These are phyloP conservation scores for Xylaria sp. DNA, from an alignment of 2,329 filamentous ascomycete species.

Conservation along the genomic window DNA sequence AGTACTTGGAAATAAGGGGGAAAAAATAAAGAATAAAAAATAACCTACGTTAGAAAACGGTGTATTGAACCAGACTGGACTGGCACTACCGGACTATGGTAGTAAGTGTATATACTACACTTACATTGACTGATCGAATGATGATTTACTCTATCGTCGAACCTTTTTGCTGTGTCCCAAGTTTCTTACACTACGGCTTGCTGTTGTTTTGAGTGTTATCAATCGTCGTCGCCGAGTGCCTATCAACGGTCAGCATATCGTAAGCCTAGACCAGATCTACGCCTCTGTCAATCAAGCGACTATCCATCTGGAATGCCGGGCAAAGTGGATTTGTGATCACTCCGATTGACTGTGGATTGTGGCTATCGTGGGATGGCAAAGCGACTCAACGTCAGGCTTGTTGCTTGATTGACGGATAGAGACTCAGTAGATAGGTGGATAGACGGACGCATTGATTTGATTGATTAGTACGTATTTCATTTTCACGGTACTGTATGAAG, in stretches of 20 bases:
- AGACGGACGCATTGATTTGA: neutral
- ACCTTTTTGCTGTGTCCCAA: neutral
- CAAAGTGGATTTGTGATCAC: conserved; percentile 16
- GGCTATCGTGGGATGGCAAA: conserved; percentile 31
- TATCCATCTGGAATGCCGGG: conserved; percentile 18
- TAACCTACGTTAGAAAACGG: neutral
- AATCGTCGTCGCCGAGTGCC: conserved; percentile 1
- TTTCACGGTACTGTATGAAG: neutral
- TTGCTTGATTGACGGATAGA: neutral
- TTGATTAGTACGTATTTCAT: conserved; percentile 12
- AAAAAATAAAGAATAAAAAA: conserved; percentile 9
- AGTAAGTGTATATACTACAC: no score
- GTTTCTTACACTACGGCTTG: neutral
- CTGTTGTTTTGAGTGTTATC: neutral
- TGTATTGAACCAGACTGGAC: neutral
- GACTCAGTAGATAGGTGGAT: neutral
- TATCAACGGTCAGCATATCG: conserved; percentile 15
- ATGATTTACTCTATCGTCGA: neutral
- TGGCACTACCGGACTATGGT: no score
- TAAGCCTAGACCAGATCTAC: conserved; percentile 15
- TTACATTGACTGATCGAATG: neutral
- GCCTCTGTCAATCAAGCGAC: conserved; percentile 14
- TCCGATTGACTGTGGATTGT: conserved; percentile 16
- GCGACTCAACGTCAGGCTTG: conserved; percentile 16
- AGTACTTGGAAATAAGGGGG: neutral